phyloP scores from a whole-genome alignment of 129 eudicot genomes.

The sunflower (Helianthus annuus) region HanXRQr2.0-SUNRISE NC_035449.2:106722733-106723232 shows the following conservation, averaged over 20 bases:
- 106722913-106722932: constrained; percentile 22
- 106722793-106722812: background rate
- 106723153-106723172: no score
- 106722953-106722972: background rate
- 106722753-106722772: constrained; percentile 28
- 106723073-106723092: constrained; percentile 17
- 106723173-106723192: no score
- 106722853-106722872: background rate
- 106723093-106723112: constrained; percentile 24
- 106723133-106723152: no score
- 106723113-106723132: background rate
- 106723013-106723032: background rate
- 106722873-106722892: constrained; percentile 26
- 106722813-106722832: constrained; percentile 15
- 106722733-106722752: constrained; percentile 27
- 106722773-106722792: constrained; percentile 20
- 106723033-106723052: constrained; percentile 10
- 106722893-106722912: constrained; percentile 22
- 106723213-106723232: no score
- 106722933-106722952: constrained; percentile 14
- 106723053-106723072: constrained; percentile 7
- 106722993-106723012: background rate
- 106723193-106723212: no score
- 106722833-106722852: no score
- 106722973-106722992: background rate